These are phyloP conservation scores for Trifolium dubium DNA, from an alignment of 306 rosid genomes.

Conservation along the genomic window DNA sequence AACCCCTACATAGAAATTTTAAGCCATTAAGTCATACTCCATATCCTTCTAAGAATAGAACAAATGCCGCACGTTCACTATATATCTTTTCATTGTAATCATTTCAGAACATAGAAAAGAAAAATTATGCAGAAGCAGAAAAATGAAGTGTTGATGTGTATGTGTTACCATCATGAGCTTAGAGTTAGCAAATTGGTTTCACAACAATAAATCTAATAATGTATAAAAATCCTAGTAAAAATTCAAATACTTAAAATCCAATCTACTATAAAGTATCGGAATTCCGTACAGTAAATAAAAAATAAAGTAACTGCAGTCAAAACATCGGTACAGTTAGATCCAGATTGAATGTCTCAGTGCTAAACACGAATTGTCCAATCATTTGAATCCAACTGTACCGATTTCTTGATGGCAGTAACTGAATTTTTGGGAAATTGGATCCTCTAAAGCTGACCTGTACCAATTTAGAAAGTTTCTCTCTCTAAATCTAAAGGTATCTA, in stretches of 20 bases:
- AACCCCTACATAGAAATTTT: slow-evolving; percentile 57
- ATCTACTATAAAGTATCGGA: background rate
- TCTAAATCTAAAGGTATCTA: background rate
- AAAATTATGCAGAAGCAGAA: slow-evolving; percentile 12
- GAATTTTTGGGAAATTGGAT: too few species aligned
- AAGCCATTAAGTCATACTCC: background rate
- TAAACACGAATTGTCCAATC: too few species aligned
- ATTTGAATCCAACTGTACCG: background rate
- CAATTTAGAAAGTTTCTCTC: background rate
- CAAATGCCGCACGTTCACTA: background rate
- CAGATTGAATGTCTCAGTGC: background rate
- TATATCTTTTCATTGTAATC: background rate
- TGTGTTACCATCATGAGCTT: background rate
- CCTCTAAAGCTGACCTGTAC: background rate
- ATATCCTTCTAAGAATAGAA: slow-evolving; percentile 5
- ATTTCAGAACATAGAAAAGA: background rate
- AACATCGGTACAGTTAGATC: background rate
- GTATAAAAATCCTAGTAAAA: background rate
- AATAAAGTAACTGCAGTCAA: background rate
- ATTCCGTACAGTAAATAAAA: background rate
- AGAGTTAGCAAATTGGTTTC: background rate
- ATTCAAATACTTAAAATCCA: background rate
- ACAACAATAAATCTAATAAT: background rate
- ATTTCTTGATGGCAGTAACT: background rate
- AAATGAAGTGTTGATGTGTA: background rate